Base-by-base conservation (phyloP, 2,329 filamentous ascomycete genomes). In the Curvularia sp. region DNA sequence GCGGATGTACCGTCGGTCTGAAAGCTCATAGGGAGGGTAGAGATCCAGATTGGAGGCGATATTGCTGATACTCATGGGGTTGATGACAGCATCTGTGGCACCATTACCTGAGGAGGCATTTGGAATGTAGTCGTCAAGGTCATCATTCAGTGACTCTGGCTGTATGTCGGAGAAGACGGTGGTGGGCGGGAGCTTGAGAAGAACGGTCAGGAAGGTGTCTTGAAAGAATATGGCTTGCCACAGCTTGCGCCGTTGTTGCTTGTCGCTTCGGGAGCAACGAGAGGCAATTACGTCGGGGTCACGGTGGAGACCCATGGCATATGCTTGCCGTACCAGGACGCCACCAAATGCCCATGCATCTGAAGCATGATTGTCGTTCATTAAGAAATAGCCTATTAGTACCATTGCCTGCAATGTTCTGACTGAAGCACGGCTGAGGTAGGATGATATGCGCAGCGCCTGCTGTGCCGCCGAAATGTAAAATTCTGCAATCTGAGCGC, bases 311-410 rank as follows among this genome's bases (percentile, higher is more conserved):
- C 91, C 89, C 87, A 94, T 90, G 23, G 91, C 91, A 68, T 93
- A 93, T 0, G 90, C 87, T 75, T 94, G 91, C 25, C 90, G 84
- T 63, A 92, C 87, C 21, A 92, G 76, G 25, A 94, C 88, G 5
- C 91, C 91, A 0, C 89, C 89, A 80, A 93, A 94, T 0, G 90
- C 88, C 87, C 90, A 94, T 1, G 90, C 91, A 72, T 94, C 91
- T 0, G 89, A 91, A 3, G 90, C 90, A 68, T 93, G 90, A 68
- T 93, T 93, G 74, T 94, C 90, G 68, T 94, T 94, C 80, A 93
- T 93, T 34, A 94, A 81, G 67, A 94, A 94, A 71, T 93, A 93
- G 0, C 87, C 88, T 58, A 93, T 87, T n/a, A 94, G 78, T 0
- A 93, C 88, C 90, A 93, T 93, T 43, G 91, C 87, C 74, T 92